Evolutionary conservation across 2,329 filamentous ascomycete species (phyloP).

Genomic region (Diplodia sapinea): DNA sequence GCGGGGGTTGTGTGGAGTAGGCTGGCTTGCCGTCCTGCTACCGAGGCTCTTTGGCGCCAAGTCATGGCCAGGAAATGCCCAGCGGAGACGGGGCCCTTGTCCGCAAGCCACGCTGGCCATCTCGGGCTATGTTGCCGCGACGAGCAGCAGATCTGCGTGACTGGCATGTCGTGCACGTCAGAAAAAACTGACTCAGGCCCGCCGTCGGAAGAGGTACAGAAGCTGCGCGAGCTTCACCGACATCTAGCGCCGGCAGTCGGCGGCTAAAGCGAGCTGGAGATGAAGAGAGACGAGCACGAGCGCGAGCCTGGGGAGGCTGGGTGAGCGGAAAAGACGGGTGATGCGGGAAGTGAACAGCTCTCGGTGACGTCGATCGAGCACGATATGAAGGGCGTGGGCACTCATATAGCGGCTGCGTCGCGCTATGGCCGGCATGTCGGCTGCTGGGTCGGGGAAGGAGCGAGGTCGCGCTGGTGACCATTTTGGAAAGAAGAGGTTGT

Average conservation of each 20-base stretch:
- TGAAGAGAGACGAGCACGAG: too few species aligned
- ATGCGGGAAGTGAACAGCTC: too few species aligned
- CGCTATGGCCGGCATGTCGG: background rate
- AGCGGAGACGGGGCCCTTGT: background rate
- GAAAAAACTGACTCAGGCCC: background rate
- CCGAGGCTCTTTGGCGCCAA: slow-evolving; percentile 6
- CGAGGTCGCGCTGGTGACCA: background rate
- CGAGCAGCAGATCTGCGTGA: background rate
- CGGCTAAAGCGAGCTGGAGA: too few species aligned
- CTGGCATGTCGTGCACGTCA: background rate
- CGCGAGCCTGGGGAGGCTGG: too few species aligned
- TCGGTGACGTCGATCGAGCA: too few species aligned
- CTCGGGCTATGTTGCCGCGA: background rate
- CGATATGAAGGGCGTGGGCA: too few species aligned
- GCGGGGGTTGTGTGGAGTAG: slow-evolving; percentile 24
- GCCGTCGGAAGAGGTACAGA: background rate
- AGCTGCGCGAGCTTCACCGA: too few species aligned
- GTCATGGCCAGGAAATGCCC: background rate
- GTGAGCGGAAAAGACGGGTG: too few species aligned
- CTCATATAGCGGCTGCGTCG: background rate
- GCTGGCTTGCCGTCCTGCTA: background rate
- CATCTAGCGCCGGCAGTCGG: too few species aligned
- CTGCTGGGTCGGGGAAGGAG: background rate
- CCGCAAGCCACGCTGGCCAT: too few species aligned
- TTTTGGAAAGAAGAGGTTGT: background rate